A percentile compares a stretch with the other conserved stretches of the same genome.
phyloP scores from a whole-genome alignment of 352 stramenopile genomes.

The Phytophthora agathidicida region DNA sequence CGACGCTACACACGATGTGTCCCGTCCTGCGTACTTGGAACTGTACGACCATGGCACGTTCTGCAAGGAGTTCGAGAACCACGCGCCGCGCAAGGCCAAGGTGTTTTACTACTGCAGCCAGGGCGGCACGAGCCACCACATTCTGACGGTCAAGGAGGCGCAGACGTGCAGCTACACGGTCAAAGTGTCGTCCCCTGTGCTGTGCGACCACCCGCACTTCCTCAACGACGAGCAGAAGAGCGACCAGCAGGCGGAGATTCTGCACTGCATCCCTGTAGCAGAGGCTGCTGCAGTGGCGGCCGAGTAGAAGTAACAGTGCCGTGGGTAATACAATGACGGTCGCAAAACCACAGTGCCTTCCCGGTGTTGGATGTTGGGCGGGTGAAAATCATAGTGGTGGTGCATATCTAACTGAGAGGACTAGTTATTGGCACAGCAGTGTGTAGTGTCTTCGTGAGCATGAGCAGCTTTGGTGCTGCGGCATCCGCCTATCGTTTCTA shows the following conservation, averaged over 20 bases:
- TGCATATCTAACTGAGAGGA: conserved; percentile 10
- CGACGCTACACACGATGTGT: conserved; percentile 78
- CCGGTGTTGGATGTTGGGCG: conserved; percentile 17
- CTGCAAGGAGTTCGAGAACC: conserved; percentile 76
- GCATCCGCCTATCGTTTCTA: no score
- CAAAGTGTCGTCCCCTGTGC: conserved; percentile 73
- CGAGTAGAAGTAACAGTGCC: conserved; percentile 3
- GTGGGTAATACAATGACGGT: neutral
- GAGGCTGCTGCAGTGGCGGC: neutral
- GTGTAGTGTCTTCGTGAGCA: no score
- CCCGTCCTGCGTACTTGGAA: conserved; percentile 71
- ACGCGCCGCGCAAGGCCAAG: conserved; percentile 59
- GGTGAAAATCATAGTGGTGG: conserved; percentile 6
- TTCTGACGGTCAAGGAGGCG: conserved; percentile 79
- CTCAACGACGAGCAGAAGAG: conserved; percentile 69
- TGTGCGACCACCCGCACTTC: conserved; percentile 87
- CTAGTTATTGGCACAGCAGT: conserved; percentile 2
- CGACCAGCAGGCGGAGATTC: conserved; percentile 54
- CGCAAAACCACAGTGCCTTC: conserved; percentile 16
- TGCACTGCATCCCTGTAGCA: conserved; percentile 71
- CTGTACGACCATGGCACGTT: conserved; percentile 72
- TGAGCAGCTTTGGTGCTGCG: no score
- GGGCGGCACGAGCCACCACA: conserved; percentile 69
- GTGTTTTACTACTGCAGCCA: conserved; percentile 83
- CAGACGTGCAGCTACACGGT: conserved; percentile 86